These are phyloP conservation scores for Pythium phragmitis DNA, from an alignment of 352 stramenopile species.

Conservation along the genomic window DNA sequence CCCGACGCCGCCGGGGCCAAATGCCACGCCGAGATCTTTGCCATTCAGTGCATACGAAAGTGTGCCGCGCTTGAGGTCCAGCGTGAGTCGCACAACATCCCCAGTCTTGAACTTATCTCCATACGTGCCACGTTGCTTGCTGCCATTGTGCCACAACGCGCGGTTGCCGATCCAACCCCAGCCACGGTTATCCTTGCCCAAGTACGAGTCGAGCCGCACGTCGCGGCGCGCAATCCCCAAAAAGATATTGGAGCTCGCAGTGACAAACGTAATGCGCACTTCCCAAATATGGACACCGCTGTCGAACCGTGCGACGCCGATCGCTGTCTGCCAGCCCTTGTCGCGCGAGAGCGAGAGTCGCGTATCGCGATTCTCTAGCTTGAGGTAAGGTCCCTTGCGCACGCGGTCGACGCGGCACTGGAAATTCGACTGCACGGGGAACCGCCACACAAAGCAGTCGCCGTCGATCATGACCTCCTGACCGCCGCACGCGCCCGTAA, in stretches of 20 bases:
- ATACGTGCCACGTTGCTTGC: conserved; percentile 89
- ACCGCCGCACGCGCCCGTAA: conserved; percentile 74
- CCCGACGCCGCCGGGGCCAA: conserved; percentile 81
- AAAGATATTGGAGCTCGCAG: conserved; percentile 90
- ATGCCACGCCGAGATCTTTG: conserved; percentile 87
- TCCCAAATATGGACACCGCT: conserved; percentile 88
- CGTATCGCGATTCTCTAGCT: conserved; percentile 87
- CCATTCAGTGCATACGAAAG: conserved; percentile 88
- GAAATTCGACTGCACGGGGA: conserved; percentile 88
- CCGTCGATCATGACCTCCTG: conserved; percentile 87
- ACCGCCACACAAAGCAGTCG: conserved; percentile 86
- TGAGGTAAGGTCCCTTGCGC: conserved; percentile 84
- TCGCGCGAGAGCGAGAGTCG: conserved; percentile 78
- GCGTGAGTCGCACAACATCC: conserved; percentile 76
- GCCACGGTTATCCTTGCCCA: conserved; percentile 90
- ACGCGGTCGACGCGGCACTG: conserved; percentile 85
- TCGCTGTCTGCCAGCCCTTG: conserved; percentile 88
- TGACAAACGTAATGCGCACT: conserved; percentile 84
- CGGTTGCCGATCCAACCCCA: conserved; percentile 92
- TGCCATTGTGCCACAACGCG: conserved; percentile 89
- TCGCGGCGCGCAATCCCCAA: conserved; percentile 83
- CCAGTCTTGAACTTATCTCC: conserved; percentile 91
- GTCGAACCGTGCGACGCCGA: conserved; percentile 86
- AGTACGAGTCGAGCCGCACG: conserved; percentile 85
- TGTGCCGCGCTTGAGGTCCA: conserved; percentile 81